Conservation (phyloP, 2,329 filamentous ascomycete species). For the Cladosporium sp. region DNA sequence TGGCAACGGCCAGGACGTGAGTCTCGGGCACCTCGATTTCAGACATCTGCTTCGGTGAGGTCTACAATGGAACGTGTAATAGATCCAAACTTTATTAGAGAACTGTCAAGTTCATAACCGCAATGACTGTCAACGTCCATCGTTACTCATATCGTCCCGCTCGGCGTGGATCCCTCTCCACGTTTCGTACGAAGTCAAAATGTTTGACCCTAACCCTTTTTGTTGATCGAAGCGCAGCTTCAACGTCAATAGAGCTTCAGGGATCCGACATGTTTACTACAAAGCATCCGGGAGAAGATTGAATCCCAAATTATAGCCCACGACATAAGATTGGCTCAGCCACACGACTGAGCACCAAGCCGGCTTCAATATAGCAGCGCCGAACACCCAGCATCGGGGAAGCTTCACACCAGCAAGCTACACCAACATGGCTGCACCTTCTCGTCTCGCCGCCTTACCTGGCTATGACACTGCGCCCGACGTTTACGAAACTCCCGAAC, state of each 20-base stretch:
- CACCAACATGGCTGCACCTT: not conserved
- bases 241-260: no score
- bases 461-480: constrained; percentile 75
- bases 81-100: not conserved
- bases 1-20: constrained; percentile 80
- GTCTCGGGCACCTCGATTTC: constrained; percentile 52
- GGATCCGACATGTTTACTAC: no score
- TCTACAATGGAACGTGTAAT: not conserved
- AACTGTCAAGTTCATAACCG: no score
- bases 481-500: constrained; percentile 91
- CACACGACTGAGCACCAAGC: no score
- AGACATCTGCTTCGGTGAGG: not conserved
- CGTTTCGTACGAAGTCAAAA: not conserved
- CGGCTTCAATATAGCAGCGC: no score
- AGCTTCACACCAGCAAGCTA: no score
- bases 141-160: not conserved
- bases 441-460: constrained; percentile 20
- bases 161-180: not conserved
- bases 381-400: no score
- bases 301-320: no score
- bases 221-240: not conserved
- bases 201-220: not conserved
- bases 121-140: not conserved
- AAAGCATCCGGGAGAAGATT: no score
- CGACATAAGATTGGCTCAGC: no score